Conservation (phyloP, 768 basidiomycete genomes). For the Xerocomus spinulosus region DNA sequence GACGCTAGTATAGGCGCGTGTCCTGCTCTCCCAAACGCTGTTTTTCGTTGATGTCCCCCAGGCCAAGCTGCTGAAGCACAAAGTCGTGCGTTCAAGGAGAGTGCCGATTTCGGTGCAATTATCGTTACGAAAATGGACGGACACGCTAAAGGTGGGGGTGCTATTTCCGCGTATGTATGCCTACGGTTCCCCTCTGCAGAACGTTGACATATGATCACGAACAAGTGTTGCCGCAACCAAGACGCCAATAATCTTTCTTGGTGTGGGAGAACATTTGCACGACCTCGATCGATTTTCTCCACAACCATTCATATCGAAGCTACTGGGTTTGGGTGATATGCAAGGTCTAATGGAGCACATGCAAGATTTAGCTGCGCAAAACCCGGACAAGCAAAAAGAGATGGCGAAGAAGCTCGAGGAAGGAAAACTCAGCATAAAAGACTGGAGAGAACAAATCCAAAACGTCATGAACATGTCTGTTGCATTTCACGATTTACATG, state of each 20-base stretch:
- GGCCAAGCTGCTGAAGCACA: slow-evolving; percentile 98
- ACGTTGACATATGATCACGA: slow-evolving; percentile 9
- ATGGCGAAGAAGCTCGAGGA: slow-evolving; percentile 97
- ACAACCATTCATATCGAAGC: slow-evolving; percentile 94
- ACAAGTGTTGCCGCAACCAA: slow-evolving; percentile 94
- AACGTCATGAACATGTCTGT: slow-evolving; percentile 96
- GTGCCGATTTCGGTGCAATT: slow-evolving; percentile 95
- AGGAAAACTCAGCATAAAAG: slow-evolving; percentile 93
- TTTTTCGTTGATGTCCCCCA: slow-evolving; percentile 21
- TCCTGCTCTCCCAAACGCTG: background rate
- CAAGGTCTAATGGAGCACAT: slow-evolving; percentile 98
- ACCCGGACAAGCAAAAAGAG: slow-evolving; percentile 96
- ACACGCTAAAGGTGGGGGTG: slow-evolving; percentile 97
- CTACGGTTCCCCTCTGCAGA: background rate
- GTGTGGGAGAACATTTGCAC: slow-evolving; percentile 95
- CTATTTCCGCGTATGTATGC: slow-evolving; percentile 88
- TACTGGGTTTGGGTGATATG: slow-evolving; percentile 93
- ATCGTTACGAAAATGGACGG: slow-evolving; percentile 99
- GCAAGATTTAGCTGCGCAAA: slow-evolving; percentile 90
- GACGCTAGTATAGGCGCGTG: slow-evolving; percentile 89
- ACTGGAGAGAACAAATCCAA: slow-evolving; percentile 96
- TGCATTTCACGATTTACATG: slow-evolving; percentile 1
- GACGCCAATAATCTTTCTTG: slow-evolving; percentile 98
- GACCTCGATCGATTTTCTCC: slow-evolving; percentile 96
- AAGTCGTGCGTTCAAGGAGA: slow-evolving; percentile 95